Percentiles rank a stretch among this genome's conserved stretches.
Conservation (phyloP, 805 yeast genomes). For the Candida coquimbonensis region DNA sequence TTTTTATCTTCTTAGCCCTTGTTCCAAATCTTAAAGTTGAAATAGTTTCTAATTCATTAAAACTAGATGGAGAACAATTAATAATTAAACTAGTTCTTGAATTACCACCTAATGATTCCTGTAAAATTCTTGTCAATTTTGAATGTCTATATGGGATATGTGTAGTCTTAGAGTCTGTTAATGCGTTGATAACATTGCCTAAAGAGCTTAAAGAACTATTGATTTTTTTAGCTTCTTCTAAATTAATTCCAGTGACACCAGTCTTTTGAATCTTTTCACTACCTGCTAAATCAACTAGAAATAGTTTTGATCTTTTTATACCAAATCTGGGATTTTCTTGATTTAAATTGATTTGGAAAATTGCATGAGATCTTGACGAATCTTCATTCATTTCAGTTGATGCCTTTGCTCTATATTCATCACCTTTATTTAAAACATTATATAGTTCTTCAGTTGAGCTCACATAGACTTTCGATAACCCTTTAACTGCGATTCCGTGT, state of each 20-base stretch:
- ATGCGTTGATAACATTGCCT: slow-evolving; percentile 74
- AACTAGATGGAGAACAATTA: slow-evolving; percentile 59
- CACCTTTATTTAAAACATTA: slow-evolving; percentile 52
- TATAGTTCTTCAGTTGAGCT: slow-evolving; percentile 52
- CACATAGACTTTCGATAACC: slow-evolving; percentile 58
- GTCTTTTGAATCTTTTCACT: slow-evolving; percentile 75
- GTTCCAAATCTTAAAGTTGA: slow-evolving; percentile 71
- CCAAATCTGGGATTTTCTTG: slow-evolving; percentile 56
- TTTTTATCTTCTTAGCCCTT: slow-evolving; percentile 62
- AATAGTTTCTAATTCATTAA: slow-evolving; percentile 56
- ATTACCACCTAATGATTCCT: slow-evolving; percentile 78
- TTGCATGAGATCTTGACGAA: slow-evolving; percentile 76
- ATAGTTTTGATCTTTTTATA: slow-evolving; percentile 55
- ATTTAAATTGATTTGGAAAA: slow-evolving; percentile 60
- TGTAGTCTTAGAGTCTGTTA: slow-evolving; percentile 59
- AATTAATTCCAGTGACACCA: slow-evolving; percentile 66
- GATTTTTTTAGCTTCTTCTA: slow-evolving; percentile 81
- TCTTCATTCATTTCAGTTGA: slow-evolving; percentile 65
- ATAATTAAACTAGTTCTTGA: slow-evolving; percentile 68
- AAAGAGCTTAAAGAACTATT: slow-evolving; percentile 71
- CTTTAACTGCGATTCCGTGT: slow-evolving; percentile 65
- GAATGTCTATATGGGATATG: slow-evolving; percentile 77
- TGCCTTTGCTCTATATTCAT: slow-evolving; percentile 45
- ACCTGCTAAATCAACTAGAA: slow-evolving; percentile 81
- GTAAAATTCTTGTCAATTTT: slow-evolving; percentile 68